A percentile compares a stretch with the other conserved stretches of the same genome.
Evolutionary conservation across 2,329 filamentous ascomycete genomes (phyloP).

Genomic region (Ascosphaera aggregata): DNA sequence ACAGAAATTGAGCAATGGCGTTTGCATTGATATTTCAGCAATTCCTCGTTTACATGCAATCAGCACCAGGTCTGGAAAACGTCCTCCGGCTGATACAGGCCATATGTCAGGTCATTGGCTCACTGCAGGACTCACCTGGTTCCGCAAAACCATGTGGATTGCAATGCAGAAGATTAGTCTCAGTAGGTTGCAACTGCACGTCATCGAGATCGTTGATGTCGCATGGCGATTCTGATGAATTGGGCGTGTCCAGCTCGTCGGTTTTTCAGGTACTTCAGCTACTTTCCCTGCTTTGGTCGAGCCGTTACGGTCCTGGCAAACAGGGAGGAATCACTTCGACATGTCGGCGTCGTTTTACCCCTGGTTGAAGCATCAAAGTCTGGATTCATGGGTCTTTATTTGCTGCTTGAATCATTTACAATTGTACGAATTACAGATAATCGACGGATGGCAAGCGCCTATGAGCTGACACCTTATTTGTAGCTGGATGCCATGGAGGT

Average conservation of each 20-base stretch:
- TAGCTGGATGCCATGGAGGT: slow-evolving; percentile 29
- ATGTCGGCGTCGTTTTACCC: slow-evolving; percentile 14
- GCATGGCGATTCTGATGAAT: not conserved
- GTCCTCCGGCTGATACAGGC: slow-evolving; percentile 18
- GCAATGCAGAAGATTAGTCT: slow-evolving; percentile 16
- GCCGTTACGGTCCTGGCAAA: slow-evolving; percentile 7
- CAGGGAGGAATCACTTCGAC: slow-evolving; percentile 2
- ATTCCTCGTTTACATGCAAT: slow-evolving; percentile 13
- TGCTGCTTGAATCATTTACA: slow-evolving; percentile 41
- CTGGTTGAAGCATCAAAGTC: slow-evolving; percentile 32
- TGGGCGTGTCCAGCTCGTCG: slow-evolving; percentile 24
- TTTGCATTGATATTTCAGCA: slow-evolving; percentile 6
- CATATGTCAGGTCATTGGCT: slow-evolving; percentile 12
- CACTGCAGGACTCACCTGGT: slow-evolving; percentile 8
- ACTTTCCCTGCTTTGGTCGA: slow-evolving; percentile 31
- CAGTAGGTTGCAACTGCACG: not conserved
- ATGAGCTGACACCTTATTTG: slow-evolving; percentile 1
- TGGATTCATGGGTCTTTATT: slow-evolving; percentile 41
- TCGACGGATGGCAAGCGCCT: not conserved
- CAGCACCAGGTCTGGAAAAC: slow-evolving; percentile 16
- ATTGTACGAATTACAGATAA: slow-evolving; percentile 25
- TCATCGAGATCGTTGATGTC: not conserved
- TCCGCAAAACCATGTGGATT: slow-evolving; percentile 14
- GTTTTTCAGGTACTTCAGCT: slow-evolving; percentile 45
- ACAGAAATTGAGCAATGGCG: no score